A percentile compares a stretch with the other conserved stretches of the same genome.
These are phyloP conservation scores for Pilasporangium apinafurcum DNA, from an alignment of 352 stramenopile genomes.

Conservation along the genomic window DNA sequence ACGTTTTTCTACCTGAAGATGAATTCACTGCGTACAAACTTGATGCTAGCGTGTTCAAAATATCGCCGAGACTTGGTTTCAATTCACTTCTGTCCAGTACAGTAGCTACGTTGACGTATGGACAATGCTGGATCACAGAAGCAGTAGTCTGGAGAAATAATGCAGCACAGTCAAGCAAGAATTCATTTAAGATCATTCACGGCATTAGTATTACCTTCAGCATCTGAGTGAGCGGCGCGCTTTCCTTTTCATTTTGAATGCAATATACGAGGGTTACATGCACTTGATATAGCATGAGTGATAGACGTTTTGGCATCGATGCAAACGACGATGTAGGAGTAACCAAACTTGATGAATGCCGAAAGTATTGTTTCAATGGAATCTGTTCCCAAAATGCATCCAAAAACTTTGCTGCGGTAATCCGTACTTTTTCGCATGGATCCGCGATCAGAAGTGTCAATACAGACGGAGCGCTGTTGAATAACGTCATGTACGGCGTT, in stretches of 20 bases:
- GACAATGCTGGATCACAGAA: constrained; percentile 73
- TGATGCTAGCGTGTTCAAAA: constrained; percentile 60
- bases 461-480: constrained; percentile 64
- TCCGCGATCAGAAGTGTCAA: constrained; percentile 75
- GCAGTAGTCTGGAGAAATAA: constrained; percentile 33
- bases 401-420: constrained; percentile 72
- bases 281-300: constrained; percentile 80
- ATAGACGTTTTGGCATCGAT: constrained; percentile 80
- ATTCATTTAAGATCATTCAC: no score
- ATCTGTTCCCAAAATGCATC: constrained; percentile 82
- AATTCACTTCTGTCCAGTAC: constrained; percentile 46
- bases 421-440: constrained; percentile 64
- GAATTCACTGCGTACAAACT: constrained; percentile 60
- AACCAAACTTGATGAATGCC: constrained; percentile 33
- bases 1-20: constrained; percentile 36
- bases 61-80: constrained; percentile 43
- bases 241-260: constrained; percentile 74
- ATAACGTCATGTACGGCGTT: constrained; percentile 80
- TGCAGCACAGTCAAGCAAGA: no score
- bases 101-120: constrained; percentile 53
- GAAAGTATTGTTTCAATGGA: constrained; percentile 76
- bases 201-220: constrained; percentile 79
- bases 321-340: constrained; percentile 67
- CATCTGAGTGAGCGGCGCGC: constrained; percentile 45
- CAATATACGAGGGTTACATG: constrained; percentile 78